These are phyloP conservation scores for Themeda triandra DNA, from an alignment of 176 grass and related monocot species.

Conservation along the genomic window DNA sequence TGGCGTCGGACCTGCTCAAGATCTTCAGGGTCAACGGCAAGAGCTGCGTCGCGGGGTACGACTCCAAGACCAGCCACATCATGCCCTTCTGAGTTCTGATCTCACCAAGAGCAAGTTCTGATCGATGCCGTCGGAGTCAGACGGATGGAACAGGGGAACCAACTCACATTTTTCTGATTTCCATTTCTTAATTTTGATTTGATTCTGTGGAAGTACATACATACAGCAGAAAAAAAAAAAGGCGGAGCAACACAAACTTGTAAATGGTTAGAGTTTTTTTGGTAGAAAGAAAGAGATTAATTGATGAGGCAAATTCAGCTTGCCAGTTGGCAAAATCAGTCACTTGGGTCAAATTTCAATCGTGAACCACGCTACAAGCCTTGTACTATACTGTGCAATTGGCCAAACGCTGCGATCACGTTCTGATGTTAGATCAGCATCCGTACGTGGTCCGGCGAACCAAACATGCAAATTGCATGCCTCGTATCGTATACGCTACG, in stretches of 20 bases:
- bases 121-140: not conserved
- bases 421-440: not conserved
- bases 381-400: not conserved
- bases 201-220: slow-evolving; percentile 15
- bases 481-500: too few species aligned
- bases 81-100: slow-evolving; percentile 55
- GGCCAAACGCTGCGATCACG: not conserved
- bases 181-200: slow-evolving; percentile 19
- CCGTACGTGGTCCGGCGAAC: too few species aligned
- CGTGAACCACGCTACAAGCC: not conserved
- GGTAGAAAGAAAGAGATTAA: not conserved
- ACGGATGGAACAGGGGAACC: not conserved
- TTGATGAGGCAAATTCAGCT: not conserved
- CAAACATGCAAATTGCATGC: not conserved
- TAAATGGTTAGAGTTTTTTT: slow-evolving; percentile 31
- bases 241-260: not conserved
- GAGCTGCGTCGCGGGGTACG: slow-evolving; percentile 73
- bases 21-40: slow-evolving; percentile 66
- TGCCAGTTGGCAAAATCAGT: not conserved
- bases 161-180: not conserved
- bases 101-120: too few species aligned
- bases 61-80: slow-evolving; percentile 84
- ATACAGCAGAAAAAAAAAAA: not conserved
- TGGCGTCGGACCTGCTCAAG: slow-evolving; percentile 71
- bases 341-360: not conserved